Percentiles rank a stretch among this genome's conserved stretches.
phyloP scores from a whole-genome alignment of 192 early-diverging fungal species.

The Coemansia sp. region DNA sequence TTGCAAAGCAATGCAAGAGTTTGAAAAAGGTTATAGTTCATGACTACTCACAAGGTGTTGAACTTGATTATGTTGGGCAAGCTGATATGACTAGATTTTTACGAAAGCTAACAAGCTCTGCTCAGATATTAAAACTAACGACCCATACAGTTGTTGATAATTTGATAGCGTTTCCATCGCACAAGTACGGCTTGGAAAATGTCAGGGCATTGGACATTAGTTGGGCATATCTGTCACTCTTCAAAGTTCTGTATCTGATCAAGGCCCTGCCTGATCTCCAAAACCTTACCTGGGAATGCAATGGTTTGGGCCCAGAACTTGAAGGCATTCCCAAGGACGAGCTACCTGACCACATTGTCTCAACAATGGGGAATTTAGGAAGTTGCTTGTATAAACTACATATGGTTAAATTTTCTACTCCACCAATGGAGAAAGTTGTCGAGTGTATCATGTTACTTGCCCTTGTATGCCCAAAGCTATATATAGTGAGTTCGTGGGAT shows the following conservation, averaged over 20 bases:
- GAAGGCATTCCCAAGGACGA: not conserved
- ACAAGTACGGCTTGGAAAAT: not conserved
- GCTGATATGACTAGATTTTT: not conserved
- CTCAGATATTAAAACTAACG: not conserved
- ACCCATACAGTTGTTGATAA: not conserved
- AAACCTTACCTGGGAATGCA: not conserved
- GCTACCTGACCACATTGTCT: not conserved
- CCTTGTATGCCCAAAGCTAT: not conserved
- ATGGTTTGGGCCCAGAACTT: not conserved
- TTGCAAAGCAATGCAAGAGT: not conserved
- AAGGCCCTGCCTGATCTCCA: not conserved
- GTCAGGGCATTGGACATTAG: not conserved
- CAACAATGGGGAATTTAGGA: not conserved
- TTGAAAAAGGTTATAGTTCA: not conserved
- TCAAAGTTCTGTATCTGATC: not conserved
- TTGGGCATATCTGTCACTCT: not conserved
- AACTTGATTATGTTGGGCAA: not conserved
- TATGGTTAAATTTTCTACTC: not conserved
- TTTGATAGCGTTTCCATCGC: not conserved
- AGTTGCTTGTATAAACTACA: not conserved
- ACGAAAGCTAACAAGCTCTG: not conserved
- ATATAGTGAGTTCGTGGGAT: not conserved
- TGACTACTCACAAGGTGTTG: not conserved
- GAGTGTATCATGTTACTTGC: not conserved
- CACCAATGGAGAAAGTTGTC: no score